Evolutionary conservation across 2,329 filamentous ascomycete genomes (phyloP).

Genomic region (Scytalidium sp.): DNA sequence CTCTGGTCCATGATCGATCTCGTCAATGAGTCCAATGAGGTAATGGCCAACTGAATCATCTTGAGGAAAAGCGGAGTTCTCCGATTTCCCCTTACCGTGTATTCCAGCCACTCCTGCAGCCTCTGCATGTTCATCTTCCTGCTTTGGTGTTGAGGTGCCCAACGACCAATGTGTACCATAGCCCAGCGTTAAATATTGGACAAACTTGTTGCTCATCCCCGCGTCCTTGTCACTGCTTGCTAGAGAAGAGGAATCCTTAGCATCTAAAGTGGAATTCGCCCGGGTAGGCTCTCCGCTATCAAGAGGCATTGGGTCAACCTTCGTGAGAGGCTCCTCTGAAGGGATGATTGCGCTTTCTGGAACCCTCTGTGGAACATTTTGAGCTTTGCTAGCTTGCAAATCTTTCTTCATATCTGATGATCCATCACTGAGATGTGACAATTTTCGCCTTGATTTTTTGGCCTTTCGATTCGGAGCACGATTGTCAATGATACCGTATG

Average conservation of each 20-base stretch:
- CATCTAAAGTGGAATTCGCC: constrained; percentile 7
- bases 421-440: constrained; percentile 23
- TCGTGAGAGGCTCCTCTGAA: constrained; percentile 1
- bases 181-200: constrained; percentile 64
- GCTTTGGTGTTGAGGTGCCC: constrained; percentile 23
- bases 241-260: constrained; percentile 12
- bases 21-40: constrained; percentile 66
- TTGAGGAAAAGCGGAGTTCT: constrained; percentile 1
- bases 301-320: constrained; percentile 10
- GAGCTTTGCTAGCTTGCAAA: constrained; percentile 8
- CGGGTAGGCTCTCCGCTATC: constrained; percentile 4
- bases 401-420: constrained; percentile 11
- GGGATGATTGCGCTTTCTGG: neutral
- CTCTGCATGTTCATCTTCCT: constrained; percentile 2
- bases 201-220: constrained; percentile 38
- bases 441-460: constrained; percentile 36
- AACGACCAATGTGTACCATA: constrained; percentile 66
- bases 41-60: constrained; percentile 46
- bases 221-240: constrained; percentile 22
- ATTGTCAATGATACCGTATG: constrained; percentile 82
- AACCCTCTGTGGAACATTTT: constrained; percentile 4
- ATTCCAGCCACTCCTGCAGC: neutral
- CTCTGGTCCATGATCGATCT: constrained; percentile 48
- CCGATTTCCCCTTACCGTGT: neutral
- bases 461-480: constrained; percentile 60